These are phyloP conservation scores for Teratosphaeria destructans DNA, from an alignment of 2,329 filamentous ascomycete genomes.

Conservation along the genomic window DNA sequence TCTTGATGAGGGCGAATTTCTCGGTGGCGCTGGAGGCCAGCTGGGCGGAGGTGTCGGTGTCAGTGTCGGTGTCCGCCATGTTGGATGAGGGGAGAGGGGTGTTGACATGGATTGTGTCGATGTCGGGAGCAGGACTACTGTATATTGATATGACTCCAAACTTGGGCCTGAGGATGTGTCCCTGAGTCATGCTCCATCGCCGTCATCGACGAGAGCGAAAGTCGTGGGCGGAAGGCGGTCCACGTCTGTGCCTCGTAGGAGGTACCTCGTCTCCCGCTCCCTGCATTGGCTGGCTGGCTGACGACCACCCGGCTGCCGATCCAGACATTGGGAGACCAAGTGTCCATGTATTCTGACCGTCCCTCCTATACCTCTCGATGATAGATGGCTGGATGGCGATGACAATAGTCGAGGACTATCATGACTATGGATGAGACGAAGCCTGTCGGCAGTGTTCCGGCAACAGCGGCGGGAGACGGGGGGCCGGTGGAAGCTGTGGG, in stretches of 20 bases:
- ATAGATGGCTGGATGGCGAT: not conserved
- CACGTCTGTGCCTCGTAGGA: not conserved
- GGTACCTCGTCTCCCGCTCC: not conserved
- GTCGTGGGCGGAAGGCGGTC: not conserved
- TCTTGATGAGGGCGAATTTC: slow-evolving; percentile 64
- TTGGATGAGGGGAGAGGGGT: no score
- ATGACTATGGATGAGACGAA: slow-evolving; percentile 20
- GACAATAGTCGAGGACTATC: not conserved
- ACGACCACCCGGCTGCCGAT: not conserved
- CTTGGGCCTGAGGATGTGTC: no score
- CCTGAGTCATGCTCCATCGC: not conserved
- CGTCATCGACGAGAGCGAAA: not conserved
- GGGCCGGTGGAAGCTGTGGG: slow-evolving; percentile 8
- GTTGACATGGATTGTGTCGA: no score
- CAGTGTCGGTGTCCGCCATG: slow-evolving; percentile 8
- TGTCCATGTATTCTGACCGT: not conserved
- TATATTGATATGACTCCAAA: no score
- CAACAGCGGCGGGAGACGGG: slow-evolving; percentile 3
- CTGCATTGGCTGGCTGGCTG: not conserved
- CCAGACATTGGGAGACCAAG: not conserved
- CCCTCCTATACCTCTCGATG: no score
- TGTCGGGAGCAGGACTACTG: no score
- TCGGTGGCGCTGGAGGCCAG: slow-evolving; percentile 35
- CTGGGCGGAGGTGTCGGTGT: slow-evolving; percentile 4
- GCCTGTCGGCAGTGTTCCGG: slow-evolving; percentile 4